phyloP scores from a whole-genome alignment of 345 rosid genomes.

The Hibiscus tridactylites region DNA sequence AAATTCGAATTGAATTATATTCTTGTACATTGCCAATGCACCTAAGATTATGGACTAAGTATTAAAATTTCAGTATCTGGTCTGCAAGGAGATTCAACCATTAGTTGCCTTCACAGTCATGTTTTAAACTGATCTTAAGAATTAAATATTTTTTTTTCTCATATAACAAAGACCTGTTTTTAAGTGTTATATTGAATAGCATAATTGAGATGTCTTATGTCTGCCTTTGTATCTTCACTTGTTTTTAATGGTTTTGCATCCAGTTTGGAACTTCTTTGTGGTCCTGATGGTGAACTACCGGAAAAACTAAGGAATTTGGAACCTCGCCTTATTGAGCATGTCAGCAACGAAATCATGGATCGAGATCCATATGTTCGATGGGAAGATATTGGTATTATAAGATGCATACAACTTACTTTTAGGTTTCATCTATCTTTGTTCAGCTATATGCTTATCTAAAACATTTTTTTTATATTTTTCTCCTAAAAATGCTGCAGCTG shows the following conservation, averaged over 20 bases:
- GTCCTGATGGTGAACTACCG: conserved; percentile 98
- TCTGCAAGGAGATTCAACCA: conserved; percentile 8
- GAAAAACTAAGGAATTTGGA: conserved; percentile 90
- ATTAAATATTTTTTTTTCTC: background rate
- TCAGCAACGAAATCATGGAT: conserved; percentile 98
- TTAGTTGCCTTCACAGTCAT: background rate
- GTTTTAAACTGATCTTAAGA: background rate
- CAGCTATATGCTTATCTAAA: background rate
- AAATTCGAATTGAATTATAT: background rate
- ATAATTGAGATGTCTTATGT: background rate
- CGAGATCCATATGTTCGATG: conserved; percentile 92
- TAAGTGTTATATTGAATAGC: background rate
- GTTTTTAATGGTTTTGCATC: conserved; percentile 4
- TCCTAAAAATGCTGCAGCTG: conserved; percentile 47
- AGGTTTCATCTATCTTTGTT: background rate
- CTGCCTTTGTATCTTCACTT: background rate
- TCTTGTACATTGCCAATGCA: background rate
- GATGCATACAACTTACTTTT: conserved; percentile 13
- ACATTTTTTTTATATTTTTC: background rate
- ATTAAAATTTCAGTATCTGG: background rate
- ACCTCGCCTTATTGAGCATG: conserved; percentile 92
- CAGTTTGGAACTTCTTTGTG: conserved; percentile 91
- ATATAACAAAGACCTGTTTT: background rate
- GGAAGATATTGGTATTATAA: conserved; percentile 82
- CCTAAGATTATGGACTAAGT: background rate